Evolutionary conservation across 495 filamentous ascomycete genomes (phyloP).

Genomic region (Trichocladium uniseriatum): DNA sequence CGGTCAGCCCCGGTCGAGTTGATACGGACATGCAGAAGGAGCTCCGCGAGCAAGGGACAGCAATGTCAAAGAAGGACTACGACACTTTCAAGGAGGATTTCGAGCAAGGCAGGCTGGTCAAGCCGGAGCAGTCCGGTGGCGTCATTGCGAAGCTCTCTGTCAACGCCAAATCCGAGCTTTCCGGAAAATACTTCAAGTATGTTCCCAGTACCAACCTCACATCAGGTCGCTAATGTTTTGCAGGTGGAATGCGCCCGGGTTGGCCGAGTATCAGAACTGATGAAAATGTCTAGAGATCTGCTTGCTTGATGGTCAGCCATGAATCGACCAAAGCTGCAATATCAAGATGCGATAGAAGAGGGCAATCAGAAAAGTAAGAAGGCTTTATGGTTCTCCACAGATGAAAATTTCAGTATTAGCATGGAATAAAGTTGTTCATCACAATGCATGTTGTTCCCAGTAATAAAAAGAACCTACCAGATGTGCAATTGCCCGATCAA

Average conservation of each 20-base stretch:
- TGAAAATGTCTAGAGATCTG: constrained; percentile 10
- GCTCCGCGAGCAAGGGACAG: constrained; percentile 54
- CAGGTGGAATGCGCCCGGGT: constrained; percentile 63
- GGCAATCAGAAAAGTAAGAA: constrained; percentile 95
- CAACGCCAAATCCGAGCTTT: constrained; percentile 51
- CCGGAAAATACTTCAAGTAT: constrained; percentile 65
- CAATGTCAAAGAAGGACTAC: constrained; percentile 56
- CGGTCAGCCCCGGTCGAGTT: constrained; percentile 72
- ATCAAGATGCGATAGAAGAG: constrained; percentile 4
- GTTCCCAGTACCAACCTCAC: constrained; percentile 1
- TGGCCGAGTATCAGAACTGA: constrained; percentile 51
- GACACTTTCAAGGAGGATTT: constrained; percentile 57
- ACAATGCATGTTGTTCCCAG: constrained; percentile 9
- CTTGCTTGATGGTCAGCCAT: constrained; percentile 9
- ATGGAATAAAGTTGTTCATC: constrained; percentile 59
- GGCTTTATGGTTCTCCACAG: constrained; percentile 68
- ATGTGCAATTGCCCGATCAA: not conserved
- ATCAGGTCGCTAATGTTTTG: constrained; percentile 31
- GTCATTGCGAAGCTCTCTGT: constrained; percentile 72
- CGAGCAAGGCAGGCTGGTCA: constrained; percentile 61
- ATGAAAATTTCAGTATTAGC: constrained; percentile 73
- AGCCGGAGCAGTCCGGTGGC: constrained; percentile 73
- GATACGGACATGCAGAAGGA: constrained; percentile 91
- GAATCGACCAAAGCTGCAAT: constrained; percentile 2
- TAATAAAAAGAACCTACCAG: constrained; percentile 21